A percentile compares a stretch with the other conserved stretches of the same genome.
Conservation (phyloP, 1,284 basidiomycete species). For the Cryptococcus amylolentus region DNA sequence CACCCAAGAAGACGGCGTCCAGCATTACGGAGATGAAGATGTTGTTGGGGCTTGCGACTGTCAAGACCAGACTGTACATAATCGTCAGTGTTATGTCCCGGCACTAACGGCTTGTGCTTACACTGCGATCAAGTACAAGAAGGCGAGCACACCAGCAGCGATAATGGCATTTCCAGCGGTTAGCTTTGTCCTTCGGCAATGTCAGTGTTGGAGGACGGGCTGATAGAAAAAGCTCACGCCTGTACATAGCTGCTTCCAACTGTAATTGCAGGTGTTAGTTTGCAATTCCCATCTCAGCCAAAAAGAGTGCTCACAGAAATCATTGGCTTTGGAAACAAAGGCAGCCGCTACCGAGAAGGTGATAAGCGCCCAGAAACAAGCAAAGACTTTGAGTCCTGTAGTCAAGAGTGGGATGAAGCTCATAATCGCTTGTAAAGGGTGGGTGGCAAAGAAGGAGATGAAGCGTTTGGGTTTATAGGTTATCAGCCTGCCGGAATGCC, state of each 20-base stretch:
- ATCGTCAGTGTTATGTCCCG: neutral
- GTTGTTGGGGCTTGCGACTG: conserved; percentile 16
- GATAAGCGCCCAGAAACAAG: conserved; percentile 29
- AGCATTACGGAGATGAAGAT: conserved; percentile 29
- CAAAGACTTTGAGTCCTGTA: conserved; percentile 25
- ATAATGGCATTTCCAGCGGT: conserved; percentile 33
- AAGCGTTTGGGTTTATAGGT: too few relatives aligned
- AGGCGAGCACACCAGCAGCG: conserved; percentile 26
- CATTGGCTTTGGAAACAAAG: conserved; percentile 17
- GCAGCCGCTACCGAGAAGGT: conserved; percentile 25
- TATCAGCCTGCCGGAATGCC: too few relatives aligned
- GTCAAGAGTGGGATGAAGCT: conserved; percentile 17
- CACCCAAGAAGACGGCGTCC: conserved; percentile 25
- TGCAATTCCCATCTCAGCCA: conserved; percentile 10
- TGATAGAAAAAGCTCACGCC: too few relatives aligned
- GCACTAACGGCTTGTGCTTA: conserved; percentile 11
- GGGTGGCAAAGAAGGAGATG: neutral
- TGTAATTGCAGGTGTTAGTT: neutral
- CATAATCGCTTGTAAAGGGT: conserved; percentile 13
- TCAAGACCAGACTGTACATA: conserved; percentile 15
- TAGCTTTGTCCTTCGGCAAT: conserved; percentile 9
- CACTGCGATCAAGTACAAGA: conserved; percentile 31
- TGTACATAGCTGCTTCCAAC: too few relatives aligned
- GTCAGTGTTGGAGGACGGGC: too few relatives aligned
- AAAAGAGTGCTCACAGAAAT: conserved; percentile 11